These are phyloP conservation scores for Hanseniaspora nectarophila DNA, from an alignment of 805 yeast species.

Conservation along the genomic window DNA sequence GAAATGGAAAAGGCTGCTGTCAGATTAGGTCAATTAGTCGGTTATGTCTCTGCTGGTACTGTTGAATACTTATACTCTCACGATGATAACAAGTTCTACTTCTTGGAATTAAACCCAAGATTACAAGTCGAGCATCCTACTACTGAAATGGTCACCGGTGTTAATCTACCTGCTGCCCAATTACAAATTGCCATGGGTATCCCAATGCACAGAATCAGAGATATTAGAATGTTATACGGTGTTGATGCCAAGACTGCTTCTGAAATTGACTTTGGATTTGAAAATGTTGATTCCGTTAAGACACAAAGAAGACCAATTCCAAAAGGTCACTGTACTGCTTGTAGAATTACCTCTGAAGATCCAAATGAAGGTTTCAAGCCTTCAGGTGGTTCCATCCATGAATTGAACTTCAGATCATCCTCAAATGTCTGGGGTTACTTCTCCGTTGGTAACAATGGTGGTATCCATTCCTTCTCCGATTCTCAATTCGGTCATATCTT, in stretches of 20 bases:
- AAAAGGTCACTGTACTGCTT: slow-evolving; percentile 97
- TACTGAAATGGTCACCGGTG: slow-evolving; percentile 98
- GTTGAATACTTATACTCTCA: slow-evolving; percentile 94
- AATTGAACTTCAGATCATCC: slow-evolving; percentile 89
- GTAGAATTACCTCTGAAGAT: slow-evolving; percentile 97
- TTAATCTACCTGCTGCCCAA: slow-evolving; percentile 95
- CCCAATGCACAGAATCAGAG: slow-evolving; percentile 88
- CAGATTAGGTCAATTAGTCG: slow-evolving; percentile 89
- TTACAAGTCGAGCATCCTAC: slow-evolving; percentile 99
- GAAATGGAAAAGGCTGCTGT: slow-evolving; percentile 97
- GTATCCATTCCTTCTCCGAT: slow-evolving; percentile 94
- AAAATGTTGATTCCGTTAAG: slow-evolving; percentile 53
- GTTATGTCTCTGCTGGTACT: slow-evolving; percentile 98
- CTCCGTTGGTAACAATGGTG: slow-evolving; percentile 91
- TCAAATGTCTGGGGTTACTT: slow-evolving; percentile 99
- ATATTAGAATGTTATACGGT: slow-evolving; percentile 85
- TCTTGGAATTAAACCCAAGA: slow-evolving; percentile 94
- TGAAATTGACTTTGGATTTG: slow-evolving; percentile 81
- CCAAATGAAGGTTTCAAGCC: slow-evolving; percentile 99
- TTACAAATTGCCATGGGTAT: slow-evolving; percentile 99
- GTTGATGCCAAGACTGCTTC: slow-evolving; percentile 90
- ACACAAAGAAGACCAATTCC: slow-evolving; percentile 89
- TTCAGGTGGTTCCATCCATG: slow-evolving; percentile 91
- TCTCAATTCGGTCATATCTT: slow-evolving; percentile 98
- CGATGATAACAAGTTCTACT: slow-evolving; percentile 87